Base-by-base conservation (phyloP, 2,329 filamentous ascomycete genomes). In the Gliomastix tumulicola region DNA sequence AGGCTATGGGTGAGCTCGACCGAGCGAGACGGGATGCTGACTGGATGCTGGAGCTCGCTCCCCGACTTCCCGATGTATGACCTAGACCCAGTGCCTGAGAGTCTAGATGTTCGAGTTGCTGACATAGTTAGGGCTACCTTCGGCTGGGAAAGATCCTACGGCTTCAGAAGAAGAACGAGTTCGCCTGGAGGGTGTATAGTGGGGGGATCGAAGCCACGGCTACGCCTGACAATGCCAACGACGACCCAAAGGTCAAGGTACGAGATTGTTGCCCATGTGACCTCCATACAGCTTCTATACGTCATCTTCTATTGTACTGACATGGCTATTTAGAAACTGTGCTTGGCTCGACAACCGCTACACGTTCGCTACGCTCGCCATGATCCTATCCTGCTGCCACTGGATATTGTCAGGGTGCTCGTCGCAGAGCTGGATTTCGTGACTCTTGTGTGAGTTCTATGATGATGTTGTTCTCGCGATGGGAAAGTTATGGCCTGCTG, bases 31-130 rank as follows among this genome's bases (percentile, higher is more conserved):
- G 43, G 22, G 63, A 66, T 37, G 63, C 64, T 8, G 58, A 62
- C 44, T 66, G 63, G 61, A 56, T 67, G 17, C 42, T 67, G 15
- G 60, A 65, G 37, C 51, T 67, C 30, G 59, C 63, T 6, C 64
- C 64, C 17, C 49, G 54, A 23, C 46, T 58, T 3, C 54, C 63
- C 13, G 61, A 67, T 44, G 63, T 66, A 47, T 25, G 55, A 34
- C n/a, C 6, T n/a, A n/a, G n/a, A n/a, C n/a, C n/a, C n/a, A n/a
- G 27, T 13, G 13, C 27, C 13, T 30, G 7, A 9, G 23, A 9
- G 9, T 9, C 23, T 9, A 25, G 23, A n/a, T n/a, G 23, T 25
- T n/a, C 23, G 23, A n/a, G 16, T 9, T 12, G 18, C 19, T 21
- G 13, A 5, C n/a, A n/a, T 15, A 3, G 10, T 22, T 7, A 66